Conservation (phyloP, 257 asterid genomes). For the Solanum pennellii region DNA sequence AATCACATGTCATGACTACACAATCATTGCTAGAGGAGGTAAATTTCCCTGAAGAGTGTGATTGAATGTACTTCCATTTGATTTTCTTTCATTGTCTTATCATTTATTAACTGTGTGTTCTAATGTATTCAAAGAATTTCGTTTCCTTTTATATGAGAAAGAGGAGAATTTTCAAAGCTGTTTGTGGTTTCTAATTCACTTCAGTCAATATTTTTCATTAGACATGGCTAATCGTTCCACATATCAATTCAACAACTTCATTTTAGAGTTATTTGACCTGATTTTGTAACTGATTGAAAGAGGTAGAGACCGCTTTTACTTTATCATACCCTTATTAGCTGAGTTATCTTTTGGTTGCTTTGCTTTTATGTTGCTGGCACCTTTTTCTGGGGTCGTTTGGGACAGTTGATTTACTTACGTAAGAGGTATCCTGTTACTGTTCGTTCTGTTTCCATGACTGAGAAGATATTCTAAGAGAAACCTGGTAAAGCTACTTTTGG, state of each 20-base stretch:
- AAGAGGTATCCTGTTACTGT: neutral
- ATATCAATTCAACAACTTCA: neutral
- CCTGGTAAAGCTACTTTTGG: neutral
- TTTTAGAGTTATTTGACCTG: neutral
- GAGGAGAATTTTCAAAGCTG: neutral
- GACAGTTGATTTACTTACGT: neutral
- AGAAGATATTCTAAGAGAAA: neutral
- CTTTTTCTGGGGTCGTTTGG: neutral
- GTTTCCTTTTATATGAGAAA: neutral
- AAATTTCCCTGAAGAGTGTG: neutral
- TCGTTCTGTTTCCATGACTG: neutral
- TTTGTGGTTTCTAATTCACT: neutral
- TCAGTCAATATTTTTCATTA: neutral
- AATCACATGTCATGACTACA: conserved; percentile 46
- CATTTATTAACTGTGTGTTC: neutral
- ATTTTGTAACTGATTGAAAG: neutral
- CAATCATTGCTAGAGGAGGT: conserved; percentile 62
- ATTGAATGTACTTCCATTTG: neutral
- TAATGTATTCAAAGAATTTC: neutral
- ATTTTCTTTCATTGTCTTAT: neutral
- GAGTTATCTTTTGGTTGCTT: neutral
- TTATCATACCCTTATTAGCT: neutral
- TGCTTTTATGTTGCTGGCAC: neutral
- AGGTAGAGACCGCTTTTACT: neutral
- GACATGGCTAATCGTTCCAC: neutral